Evolutionary conservation across 345 rosid species (phyloP), one percentile per base, ranked within the genome.

Genomic region (Ceriops decandra): DNA sequence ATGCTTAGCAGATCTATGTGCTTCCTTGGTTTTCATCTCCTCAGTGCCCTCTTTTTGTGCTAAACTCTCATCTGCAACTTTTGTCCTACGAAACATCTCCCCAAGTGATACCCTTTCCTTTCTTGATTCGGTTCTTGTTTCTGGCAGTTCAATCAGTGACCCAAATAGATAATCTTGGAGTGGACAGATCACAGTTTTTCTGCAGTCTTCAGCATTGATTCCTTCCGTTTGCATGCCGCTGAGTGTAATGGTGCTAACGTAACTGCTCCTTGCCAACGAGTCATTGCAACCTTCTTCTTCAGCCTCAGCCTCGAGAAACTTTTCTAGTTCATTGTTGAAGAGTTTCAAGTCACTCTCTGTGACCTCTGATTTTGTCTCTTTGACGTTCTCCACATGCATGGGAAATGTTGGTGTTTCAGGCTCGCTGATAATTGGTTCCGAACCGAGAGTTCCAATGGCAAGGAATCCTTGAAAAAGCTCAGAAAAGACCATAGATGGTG

Each of bases 371-470:
- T 79, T 71, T 64, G 77, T 81, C 54, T 80, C 80, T 7, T 66
- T 62, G 9, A 70, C 74, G 72, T 87, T 83, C 74, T 76, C 88
- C 76, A 68, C 57, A 67, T 87, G 63, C 65, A 73, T 64, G 67
- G 88, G 72, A 76, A 92, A 85, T 71, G 91, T 87, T 49, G 98
- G 95, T 9, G 96, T 90, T 74, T 75, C 82, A 24, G 90, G 86
- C 65, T 80, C 91, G 33, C 83, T 82, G 66, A 70, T 66, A 65
- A 65, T 64, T 67, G 78, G 79, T 70, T 83, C 85, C 56, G 77
- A 81, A 60, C 98, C 98, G 69, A 93, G 88, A 70, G 96, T 88
- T 80, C 98, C 98, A 74, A 93, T 88, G 70, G 93, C 74, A 16
- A 93, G 90, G 79, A 93, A 88, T 68, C 98, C 98, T 71, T 84